Conservation (phyloP, 176 grass and related monocot species). For the Microstegium vimineum region DNA sequence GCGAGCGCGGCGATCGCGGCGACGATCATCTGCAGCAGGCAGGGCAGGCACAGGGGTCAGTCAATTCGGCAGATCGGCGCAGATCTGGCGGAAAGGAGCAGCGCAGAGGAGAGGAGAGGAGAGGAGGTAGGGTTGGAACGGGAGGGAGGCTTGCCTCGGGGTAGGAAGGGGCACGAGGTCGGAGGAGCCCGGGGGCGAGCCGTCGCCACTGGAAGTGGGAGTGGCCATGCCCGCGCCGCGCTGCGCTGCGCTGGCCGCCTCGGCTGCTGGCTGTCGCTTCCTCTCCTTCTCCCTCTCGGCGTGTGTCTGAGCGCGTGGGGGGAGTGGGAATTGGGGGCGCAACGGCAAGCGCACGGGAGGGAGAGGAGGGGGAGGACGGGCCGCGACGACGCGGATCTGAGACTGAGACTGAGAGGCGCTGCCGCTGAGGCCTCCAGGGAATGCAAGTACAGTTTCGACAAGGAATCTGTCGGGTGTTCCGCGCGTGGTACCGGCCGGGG, state of each 20-base stretch:
- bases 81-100: conserved; percentile 31
- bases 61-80: conserved; percentile 32
- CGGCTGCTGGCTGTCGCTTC: conserved; percentile 17
- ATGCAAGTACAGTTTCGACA: conserved; percentile 52
- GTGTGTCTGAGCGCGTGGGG: not conserved
- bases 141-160: conserved; percentile 30
- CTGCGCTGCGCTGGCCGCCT: not conserved
- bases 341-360: conserved; percentile 14
- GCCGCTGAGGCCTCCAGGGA: not conserved
- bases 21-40: conserved; percentile 59
- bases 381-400: conserved; percentile 45
- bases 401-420: not conserved
- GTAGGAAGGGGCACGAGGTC: conserved; percentile 46
- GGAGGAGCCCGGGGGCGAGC: conserved; percentile 1
- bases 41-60: not conserved
- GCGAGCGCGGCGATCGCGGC: conserved; percentile 55
- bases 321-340: conserved; percentile 23
- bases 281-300: not conserved
- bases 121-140: not conserved
- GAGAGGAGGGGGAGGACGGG: not conserved
- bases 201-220: conserved; percentile 25
- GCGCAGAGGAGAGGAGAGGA: not conserved
- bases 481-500: conserved; percentile 12
- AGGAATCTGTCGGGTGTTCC: conserved; percentile 47
- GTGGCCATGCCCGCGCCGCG: conserved; percentile 36